Evolutionary conservation across 2,329 filamentous ascomycete genomes (phyloP), one percentile per base, ranked within the genome.

Genomic region (Apiospora arundinis): DNA sequence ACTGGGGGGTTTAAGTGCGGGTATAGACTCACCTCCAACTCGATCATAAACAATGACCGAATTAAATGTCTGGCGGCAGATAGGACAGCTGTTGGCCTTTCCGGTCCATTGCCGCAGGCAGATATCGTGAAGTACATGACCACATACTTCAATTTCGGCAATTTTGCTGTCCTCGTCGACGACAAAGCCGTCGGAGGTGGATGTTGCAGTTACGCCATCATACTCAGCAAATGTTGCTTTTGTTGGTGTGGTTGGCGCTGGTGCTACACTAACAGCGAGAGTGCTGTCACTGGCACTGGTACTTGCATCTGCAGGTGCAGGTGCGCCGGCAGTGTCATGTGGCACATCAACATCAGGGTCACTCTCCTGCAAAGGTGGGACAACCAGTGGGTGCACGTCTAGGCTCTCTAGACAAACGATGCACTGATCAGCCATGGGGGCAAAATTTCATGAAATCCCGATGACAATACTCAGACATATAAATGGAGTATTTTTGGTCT

Each of bases 71-170:
- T 94, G 93, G 76, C 96, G 93, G 83, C 96, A 99, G 82, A 99
- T 97, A 65, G 96, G 96, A 82, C 96, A 99, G 80, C 95, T 98
- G 83, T 98, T 99, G 74, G 96, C 95, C 81, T 97, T 93, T 83
- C 97, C 94, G 65, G 95, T 94, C 96, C 96, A 99, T 76, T 95
- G 94, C 77, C 93, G 92, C 76, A 99, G 88, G 82, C 96, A 99
- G 69, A 92, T 91, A 84, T 99, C 92, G 84, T 99, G 96, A 76
- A 99, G 87, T 76, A 95, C 89, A 85, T 99, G 97, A 72, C 94
- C 93, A 83, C 96, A 99, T 66, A 94, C 92, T 72, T 91, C 86
- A 68, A 92, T 88, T 70, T 88, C 83, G 52, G 90, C 90, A 73
- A 92, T 86, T 72, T 84, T 82, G 75, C 85, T 81, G 76, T 83